Percentiles rank a stretch among this genome's conserved stretches.
These are phyloP conservation scores for Sporothrix dimorphospora DNA, from an alignment of 2,329 filamentous ascomycete species.

Conservation along the genomic window DNA sequence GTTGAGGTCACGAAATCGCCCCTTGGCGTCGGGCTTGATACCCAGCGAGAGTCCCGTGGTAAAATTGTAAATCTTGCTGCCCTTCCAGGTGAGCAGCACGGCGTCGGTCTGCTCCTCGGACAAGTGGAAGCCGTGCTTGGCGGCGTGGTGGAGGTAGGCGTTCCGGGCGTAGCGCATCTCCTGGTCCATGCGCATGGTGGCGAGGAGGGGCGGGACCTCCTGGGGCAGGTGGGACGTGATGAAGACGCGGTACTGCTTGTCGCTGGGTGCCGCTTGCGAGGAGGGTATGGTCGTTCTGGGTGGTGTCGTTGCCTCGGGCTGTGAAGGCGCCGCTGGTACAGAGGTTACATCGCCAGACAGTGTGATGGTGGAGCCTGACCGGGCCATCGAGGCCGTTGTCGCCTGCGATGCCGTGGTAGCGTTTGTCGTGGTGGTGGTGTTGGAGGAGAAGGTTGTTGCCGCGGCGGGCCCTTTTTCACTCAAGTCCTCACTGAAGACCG, in stretches of 20 bases:
- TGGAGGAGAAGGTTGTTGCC: neutral
- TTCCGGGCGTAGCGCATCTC: constrained; percentile 67
- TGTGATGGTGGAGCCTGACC: neutral
- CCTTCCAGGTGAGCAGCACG: constrained; percentile 81
- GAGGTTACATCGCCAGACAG: neutral
- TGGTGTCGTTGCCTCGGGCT: neutral
- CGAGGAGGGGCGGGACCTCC: constrained; percentile 50
- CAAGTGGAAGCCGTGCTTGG: constrained; percentile 48
- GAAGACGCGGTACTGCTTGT: constrained; percentile 51
- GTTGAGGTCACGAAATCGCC: constrained; percentile 46
- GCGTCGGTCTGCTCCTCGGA: constrained; percentile 54
- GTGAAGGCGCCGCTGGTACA: neutral
- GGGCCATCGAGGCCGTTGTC: neutral
- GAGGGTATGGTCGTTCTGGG: neutral
- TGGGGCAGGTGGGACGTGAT: constrained; percentile 65
- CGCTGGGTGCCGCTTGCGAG: neutral
- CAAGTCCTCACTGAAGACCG: neutral
- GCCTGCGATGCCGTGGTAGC: neutral
- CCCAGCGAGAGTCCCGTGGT: constrained; percentile 73
- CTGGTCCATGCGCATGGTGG: constrained; percentile 69
- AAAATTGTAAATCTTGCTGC: constrained; percentile 71
- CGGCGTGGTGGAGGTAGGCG: constrained; percentile 70
- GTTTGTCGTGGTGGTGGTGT: neutral
- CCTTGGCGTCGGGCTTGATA: constrained; percentile 53
- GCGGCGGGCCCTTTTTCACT: neutral